phyloP scores from a whole-genome alignment of 495 filamentous ascomycete species.

The Hyphodiscus hymeniophilus region DNA sequence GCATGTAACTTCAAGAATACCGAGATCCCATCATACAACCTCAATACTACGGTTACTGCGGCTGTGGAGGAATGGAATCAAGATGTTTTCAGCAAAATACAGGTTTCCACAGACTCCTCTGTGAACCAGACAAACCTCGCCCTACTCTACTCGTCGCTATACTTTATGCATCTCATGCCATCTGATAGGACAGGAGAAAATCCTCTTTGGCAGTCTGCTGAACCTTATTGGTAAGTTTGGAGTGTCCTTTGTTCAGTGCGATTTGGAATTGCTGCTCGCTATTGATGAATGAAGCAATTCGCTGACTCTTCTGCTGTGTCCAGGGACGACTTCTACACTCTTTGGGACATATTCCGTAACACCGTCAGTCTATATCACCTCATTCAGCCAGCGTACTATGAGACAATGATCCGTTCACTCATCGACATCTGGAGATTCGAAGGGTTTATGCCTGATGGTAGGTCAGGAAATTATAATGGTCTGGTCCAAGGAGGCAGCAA shows the following conservation, averaged over 20 bases:
- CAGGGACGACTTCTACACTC: conserved; percentile 38
- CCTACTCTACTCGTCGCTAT: conserved; percentile 56
- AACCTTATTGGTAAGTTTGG: conserved; percentile 50
- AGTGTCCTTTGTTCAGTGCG: too few species aligned
- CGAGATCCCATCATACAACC: too few species aligned
- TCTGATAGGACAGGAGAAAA: conserved; percentile 60
- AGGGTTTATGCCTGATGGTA: conserved; percentile 55
- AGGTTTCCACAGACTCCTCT: too few species aligned
- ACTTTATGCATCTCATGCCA: conserved; percentile 62
- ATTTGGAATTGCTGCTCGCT: too few species aligned
- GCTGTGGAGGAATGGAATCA: too few species aligned
- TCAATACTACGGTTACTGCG: too few species aligned
- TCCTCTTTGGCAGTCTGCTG: conserved; percentile 46
- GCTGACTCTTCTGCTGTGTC: too few species aligned
- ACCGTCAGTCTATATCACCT: conserved; percentile 57
- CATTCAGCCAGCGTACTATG: conserved; percentile 38
- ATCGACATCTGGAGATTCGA: conserved; percentile 66
- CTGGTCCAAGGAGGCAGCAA: conserved; percentile 65
- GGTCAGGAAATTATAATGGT: conserved; percentile 64
- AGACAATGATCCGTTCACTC: conserved; percentile 57
- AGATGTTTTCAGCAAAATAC: too few species aligned
- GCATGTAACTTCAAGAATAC: conserved; percentile 37
- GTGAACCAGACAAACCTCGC: conserved; percentile 46
- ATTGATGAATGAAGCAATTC: too few species aligned
- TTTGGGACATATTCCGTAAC: conserved; percentile 56